Evolutionary conservation across 768 basidiomycete genomes (phyloP), one percentile per base, ranked within the genome.

Genomic region (Exidia glandulosa): DNA sequence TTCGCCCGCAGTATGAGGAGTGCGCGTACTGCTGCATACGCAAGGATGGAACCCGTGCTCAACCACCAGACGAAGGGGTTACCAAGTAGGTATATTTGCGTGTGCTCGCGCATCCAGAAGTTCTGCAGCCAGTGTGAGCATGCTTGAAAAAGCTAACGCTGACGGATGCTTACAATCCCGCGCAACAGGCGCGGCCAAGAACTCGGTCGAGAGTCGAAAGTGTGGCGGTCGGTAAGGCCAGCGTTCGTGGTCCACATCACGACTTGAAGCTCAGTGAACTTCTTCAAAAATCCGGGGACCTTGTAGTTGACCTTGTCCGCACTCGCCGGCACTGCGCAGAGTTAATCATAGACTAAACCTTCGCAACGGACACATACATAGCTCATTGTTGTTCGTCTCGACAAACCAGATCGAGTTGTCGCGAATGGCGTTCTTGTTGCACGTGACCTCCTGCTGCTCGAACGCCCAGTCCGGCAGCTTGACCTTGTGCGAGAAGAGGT

Each of bases 191-290:
- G 77, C n/a, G 95, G 96, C 96, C 96, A 98, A 0, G 83, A 78
- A 57, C 81, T 75, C 9, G 95, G 95, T n/a, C 96, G 81, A 12
- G 95, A 98, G 69, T 99, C 96, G 66, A 85, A 99, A 0, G 86
- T 86, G 68, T 99, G 96, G 16, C 92, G 84, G 66, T 97, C 94
- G 2, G 95, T 97, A 61, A 98, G 74, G 2, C 94, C 95, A 32
- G 92, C 93, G 65, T 98, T 98, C 29, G 94, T 98, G 6, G 79
- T 84, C 94, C 94, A 97, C 94, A 96, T 95, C 60, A 96, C 95
- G 65, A 80, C 79, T 68, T 97, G 92, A 32, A 97, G 75, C 68
- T 98, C 95, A 67, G 79, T 77, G 76, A 97, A 98, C 74, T 97
- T 98, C 67, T 80, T 66, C 33, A 98, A 73, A 78, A 99, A 98